These are phyloP conservation scores for Helminthosporium solani DNA, from an alignment of 2,329 filamentous ascomycete species.

Conservation along the genomic window DNA sequence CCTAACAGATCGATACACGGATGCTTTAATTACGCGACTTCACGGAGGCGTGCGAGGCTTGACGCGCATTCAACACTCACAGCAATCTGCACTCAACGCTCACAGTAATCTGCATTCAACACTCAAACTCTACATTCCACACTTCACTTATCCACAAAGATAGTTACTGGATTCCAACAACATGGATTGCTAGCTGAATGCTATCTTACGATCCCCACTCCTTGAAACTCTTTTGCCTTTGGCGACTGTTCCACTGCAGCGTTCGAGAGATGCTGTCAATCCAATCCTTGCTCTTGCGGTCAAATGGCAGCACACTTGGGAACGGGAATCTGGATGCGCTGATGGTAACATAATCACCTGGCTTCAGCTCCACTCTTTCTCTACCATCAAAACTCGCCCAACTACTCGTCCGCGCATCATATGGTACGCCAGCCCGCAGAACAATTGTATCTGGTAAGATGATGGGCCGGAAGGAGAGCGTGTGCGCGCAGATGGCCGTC, in stretches of 20 bases:
- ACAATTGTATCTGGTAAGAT: constrained; percentile 96
- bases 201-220: constrained; percentile 22
- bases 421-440: constrained; percentile 88
- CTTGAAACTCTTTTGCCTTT: constrained; percentile 65
- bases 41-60: too few relatives aligned
- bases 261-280: constrained; percentile 78
- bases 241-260: constrained; percentile 77
- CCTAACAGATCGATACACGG: too few relatives aligned
- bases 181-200: too few relatives aligned
- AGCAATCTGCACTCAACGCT: too few relatives aligned
- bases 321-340: constrained; percentile 80
- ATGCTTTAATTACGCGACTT: too few relatives aligned
- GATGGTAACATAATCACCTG: constrained; percentile 83
- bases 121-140: too few relatives aligned
- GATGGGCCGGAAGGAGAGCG: constrained; percentile 92
- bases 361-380: constrained; percentile 70
- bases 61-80: too few relatives aligned
- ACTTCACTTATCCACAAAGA: too few relatives aligned
- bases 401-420: constrained; percentile 81
- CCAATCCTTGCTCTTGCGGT: constrained; percentile 73
- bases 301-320: constrained; percentile 70
- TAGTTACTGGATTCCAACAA: too few relatives aligned
- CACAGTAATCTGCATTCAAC: too few relatives aligned
- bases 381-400: constrained; percentile 99
- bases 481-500: constrained; percentile 92